Evolutionary conservation across 257 asterid genomes (phyloP).

Genomic region (Cordia subcordata): DNA sequence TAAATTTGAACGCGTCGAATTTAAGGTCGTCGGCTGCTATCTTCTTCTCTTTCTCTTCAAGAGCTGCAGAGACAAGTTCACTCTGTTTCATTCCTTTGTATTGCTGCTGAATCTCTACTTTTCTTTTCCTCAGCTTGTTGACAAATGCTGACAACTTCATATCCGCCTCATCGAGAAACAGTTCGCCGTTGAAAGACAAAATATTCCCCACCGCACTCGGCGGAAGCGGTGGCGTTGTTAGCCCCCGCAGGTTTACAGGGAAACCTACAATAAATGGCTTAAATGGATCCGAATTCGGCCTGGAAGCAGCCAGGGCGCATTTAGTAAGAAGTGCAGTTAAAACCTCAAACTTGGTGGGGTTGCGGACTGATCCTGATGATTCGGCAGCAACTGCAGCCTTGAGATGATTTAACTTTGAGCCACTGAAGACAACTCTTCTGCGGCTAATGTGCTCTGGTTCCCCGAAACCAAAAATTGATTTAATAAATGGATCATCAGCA

Average conservation of each 20-base stretch:
- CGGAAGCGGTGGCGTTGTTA: background rate
- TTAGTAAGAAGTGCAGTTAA: constrained; percentile 7
- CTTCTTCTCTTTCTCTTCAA: background rate
- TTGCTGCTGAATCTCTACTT: background rate
- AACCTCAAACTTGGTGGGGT: constrained; percentile 9
- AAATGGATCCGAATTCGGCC: background rate
- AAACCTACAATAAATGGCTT: background rate
- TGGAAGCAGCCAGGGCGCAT: background rate
- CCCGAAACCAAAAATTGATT: background rate
- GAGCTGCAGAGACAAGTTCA: background rate
- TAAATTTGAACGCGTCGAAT: background rate
- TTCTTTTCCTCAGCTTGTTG: background rate
- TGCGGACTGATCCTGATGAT: background rate
- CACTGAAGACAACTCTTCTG: constrained; percentile 1
- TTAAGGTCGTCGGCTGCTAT: background rate
- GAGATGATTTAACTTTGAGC: background rate
- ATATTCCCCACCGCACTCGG: background rate
- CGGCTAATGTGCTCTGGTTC: background rate
- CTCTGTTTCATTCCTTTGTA: background rate
- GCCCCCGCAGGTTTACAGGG: background rate
- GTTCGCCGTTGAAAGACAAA: too few relatives aligned
- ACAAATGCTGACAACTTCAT: constrained; percentile 2
- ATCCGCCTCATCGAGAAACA: background rate
- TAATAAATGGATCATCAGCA: background rate
- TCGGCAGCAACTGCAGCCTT: background rate